These are phyloP conservation scores for Aspergillus melleus DNA, from an alignment of 2,329 filamentous ascomycete genomes.

Conservation along the genomic window DNA sequence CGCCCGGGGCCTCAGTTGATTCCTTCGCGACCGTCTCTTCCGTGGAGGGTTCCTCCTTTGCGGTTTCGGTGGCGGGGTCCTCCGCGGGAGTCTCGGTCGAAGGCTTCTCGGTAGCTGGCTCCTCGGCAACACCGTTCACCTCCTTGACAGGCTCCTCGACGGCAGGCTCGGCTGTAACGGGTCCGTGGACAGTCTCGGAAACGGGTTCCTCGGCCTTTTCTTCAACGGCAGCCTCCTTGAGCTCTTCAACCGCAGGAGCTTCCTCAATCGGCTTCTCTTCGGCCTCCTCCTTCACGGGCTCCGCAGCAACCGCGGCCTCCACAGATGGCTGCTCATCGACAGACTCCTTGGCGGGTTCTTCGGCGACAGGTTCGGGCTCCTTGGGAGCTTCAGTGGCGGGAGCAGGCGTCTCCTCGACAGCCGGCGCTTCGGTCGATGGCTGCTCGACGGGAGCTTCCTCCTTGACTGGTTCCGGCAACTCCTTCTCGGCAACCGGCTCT, in stretches of 20 bases:
- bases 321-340: not conserved
- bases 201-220: not conserved
- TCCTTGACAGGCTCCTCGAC: slow-evolving; percentile 1
- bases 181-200: not conserved
- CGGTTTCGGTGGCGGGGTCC: slow-evolving; percentile 7
- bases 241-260: slow-evolving; percentile 2
- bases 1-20: not conserved
- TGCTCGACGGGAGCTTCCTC: slow-evolving; percentile 1
- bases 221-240: slow-evolving; percentile 8
- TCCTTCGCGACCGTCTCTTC: slow-evolving; percentile 10
- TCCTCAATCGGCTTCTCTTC: not conserved
- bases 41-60: slow-evolving; percentile 9
- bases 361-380: not conserved
- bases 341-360: not conserved
- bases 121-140: not conserved
- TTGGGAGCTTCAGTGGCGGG: not conserved
- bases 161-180: not conserved
- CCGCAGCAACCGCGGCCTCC: not conserved
- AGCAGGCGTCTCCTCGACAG: not conserved
- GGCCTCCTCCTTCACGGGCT: slow-evolving; percentile 6
- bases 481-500: slow-evolving; percentile 9
- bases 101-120: slow-evolving; percentile 10
- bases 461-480: not conserved
- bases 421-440: not conserved
- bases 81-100: slow-evolving; percentile 10